Conservation (phyloP, 768 basidiomycete genomes). For the Psilocybe cubensis region DNA sequence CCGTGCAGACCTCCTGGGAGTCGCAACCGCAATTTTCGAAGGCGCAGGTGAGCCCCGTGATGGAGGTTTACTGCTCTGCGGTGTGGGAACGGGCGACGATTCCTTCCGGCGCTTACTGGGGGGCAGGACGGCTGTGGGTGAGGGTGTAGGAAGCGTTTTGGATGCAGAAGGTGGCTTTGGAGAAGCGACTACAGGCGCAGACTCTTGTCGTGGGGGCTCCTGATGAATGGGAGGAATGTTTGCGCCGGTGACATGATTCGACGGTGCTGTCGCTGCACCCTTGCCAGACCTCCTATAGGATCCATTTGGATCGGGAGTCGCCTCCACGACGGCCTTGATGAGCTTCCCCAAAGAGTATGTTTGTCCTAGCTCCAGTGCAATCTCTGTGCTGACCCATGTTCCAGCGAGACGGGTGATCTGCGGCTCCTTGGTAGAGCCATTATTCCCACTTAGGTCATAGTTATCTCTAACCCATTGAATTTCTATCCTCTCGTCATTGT, state of each 20-base stretch:
- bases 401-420: constrained; percentile 81
- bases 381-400: constrained; percentile 74
- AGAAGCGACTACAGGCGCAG: constrained; percentile 13
- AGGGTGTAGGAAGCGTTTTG: constrained; percentile 44
- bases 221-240: constrained; percentile 28
- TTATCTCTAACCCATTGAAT: constrained; percentile 81
- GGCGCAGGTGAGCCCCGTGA: constrained; percentile 30
- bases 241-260: constrained; percentile 30
- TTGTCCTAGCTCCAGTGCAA: constrained; percentile 71
- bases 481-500: constrained; percentile 78
- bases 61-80: constrained; percentile 30
- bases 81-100: constrained; percentile 52
- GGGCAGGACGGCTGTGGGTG: constrained; percentile 41
- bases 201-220: constrained; percentile 12
- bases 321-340: constrained; percentile 67
- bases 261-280: constrained; percentile 29
- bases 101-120: constrained; percentile 72
- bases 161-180: constrained; percentile 31
- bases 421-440: constrained; percentile 66
- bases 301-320: constrained; percentile 75
- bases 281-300: constrained; percentile 78
- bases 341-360: constrained; percentile 66
- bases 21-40: constrained; percentile 18
- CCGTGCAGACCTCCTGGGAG: constrained; percentile 38
- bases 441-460: constrained; percentile 78